phyloP scores from a whole-genome alignment of 352 stramenopile genomes.

The Phytophthora crassamura region DNA sequence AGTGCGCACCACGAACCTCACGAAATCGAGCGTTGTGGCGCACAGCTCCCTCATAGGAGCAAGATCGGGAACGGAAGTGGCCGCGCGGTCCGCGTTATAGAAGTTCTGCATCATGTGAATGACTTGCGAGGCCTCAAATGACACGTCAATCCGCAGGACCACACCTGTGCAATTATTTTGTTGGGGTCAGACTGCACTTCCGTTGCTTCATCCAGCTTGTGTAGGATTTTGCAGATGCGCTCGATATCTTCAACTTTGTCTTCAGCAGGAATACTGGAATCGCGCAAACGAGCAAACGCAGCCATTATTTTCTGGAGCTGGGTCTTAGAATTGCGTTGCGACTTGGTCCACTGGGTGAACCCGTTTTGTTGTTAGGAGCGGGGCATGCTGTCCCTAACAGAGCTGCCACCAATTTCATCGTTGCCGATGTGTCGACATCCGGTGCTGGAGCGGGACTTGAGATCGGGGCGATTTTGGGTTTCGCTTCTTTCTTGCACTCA shows the following conservation, averaged over 20 bases:
- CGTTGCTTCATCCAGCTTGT: conserved; percentile 2
- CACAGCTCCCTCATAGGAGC: conserved; percentile 18
- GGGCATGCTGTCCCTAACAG: conserved; percentile 1
- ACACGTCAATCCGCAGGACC: conserved; percentile 2
- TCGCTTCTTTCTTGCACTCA: too few species aligned
- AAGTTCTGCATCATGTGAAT: conserved; percentile 39
- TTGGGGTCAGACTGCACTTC: conserved; percentile 5
- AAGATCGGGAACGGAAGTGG: background rate
- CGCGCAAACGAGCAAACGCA: conserved; percentile 11
- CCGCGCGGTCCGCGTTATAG: conserved; percentile 18
- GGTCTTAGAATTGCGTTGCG: background rate
- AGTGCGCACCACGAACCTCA: conserved; percentile 20
- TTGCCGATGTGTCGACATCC: background rate
- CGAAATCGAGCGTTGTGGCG: conserved; percentile 16
- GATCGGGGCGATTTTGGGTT: too few species aligned
- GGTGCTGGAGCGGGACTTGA: background rate
- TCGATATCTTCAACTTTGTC: conserved; percentile 14
- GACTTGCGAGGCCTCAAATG: conserved; percentile 10
- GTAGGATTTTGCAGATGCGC: conserved; percentile 17
- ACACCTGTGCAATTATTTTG: conserved; percentile 13
- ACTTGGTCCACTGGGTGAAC: background rate
- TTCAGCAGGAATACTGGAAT: background rate
- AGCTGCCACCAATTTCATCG: background rate
- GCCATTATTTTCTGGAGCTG: conserved; percentile 4
- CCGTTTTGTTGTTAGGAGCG: background rate